Percentiles rank a stretch among this genome's conserved stretches.
Conservation (phyloP, 2,329 filamentous ascomycete genomes). For the Lasiodiplodia citricola region DNA sequence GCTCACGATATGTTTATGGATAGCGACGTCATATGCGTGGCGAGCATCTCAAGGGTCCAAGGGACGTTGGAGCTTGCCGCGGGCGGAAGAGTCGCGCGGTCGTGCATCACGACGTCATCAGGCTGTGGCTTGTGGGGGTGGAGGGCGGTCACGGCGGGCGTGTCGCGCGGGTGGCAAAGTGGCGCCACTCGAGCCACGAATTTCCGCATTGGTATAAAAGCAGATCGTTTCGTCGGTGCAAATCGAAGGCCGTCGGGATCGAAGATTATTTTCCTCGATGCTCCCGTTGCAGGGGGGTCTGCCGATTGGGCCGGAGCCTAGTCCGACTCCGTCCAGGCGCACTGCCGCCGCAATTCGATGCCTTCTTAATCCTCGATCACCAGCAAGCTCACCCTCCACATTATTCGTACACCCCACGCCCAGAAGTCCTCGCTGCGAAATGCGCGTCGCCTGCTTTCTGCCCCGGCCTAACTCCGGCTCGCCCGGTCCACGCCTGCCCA, state of each 20-base stretch:
- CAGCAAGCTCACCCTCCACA: neutral
- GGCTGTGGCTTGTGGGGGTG: slow-evolving; percentile 12
- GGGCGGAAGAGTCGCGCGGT: neutral
- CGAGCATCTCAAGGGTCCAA: slow-evolving; percentile 2
- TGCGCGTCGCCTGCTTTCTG: neutral
- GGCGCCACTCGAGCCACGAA: slow-evolving; percentile 9
- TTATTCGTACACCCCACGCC: slow-evolving; percentile 3
- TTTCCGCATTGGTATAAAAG: neutral
- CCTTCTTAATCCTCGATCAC: neutral
- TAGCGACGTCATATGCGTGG: slow-evolving; percentile 9
- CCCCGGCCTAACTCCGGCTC: neutral
- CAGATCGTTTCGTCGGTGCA: neutral
- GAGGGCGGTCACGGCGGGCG: neutral
- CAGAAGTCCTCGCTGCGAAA: neutral
- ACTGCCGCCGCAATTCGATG: neutral
- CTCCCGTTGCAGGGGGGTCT: neutral
- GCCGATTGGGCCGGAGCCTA: slow-evolving; percentile 8
- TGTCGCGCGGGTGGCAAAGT: slow-evolving; percentile 1
- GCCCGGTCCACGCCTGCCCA: neutral
- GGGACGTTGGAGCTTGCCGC: neutral
- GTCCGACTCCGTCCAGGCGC: neutral
- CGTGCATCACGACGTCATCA: neutral
- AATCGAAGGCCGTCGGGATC: neutral
- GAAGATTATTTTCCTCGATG: neutral
- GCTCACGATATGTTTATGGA: neutral